Conservation (phyloP, 768 basidiomycete species). For the Pisolithus albus region DNA sequence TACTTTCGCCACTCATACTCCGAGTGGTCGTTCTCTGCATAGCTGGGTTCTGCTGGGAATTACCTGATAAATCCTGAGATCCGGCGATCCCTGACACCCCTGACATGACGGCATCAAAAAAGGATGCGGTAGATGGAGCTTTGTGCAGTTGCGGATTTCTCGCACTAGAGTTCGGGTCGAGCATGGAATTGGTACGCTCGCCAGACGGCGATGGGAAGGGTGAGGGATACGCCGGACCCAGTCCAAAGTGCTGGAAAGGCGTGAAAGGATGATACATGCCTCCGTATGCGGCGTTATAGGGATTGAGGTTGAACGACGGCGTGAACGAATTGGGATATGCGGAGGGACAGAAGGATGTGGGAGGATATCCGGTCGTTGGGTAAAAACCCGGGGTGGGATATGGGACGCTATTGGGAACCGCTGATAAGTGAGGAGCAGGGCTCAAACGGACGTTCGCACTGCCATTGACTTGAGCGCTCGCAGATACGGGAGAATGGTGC, state of each 20-base stretch:
- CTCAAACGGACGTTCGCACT: no score
- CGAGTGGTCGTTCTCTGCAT: not conserved
- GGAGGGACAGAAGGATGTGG: not conserved
- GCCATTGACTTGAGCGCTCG: no score
- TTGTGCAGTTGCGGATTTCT: not conserved
- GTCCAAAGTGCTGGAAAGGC: not conserved
- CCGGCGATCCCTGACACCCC: not conserved
- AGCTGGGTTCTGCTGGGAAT: not conserved
- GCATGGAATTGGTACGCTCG: no score
- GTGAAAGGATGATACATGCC: not conserved
- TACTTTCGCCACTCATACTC: not conserved
- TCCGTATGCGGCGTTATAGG: not conserved
- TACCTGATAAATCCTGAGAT: not conserved
- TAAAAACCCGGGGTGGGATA: not conserved
- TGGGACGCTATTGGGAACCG: not conserved
- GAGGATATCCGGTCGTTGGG: not conserved
- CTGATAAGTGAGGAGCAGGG: no score
- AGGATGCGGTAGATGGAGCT: not conserved
- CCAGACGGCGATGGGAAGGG: not conserved
- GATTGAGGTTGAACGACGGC: not conserved
- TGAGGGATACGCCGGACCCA: not conserved
- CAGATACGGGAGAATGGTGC: no score
- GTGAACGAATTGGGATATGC: not conserved
- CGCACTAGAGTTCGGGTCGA: not conserved
- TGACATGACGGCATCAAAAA: not conserved